A percentile compares a stretch with the other conserved stretches of the same genome.
phyloP scores from a whole-genome alignment of 495 filamentous ascomycete genomes.

The Oidiodendron maius region DNA sequence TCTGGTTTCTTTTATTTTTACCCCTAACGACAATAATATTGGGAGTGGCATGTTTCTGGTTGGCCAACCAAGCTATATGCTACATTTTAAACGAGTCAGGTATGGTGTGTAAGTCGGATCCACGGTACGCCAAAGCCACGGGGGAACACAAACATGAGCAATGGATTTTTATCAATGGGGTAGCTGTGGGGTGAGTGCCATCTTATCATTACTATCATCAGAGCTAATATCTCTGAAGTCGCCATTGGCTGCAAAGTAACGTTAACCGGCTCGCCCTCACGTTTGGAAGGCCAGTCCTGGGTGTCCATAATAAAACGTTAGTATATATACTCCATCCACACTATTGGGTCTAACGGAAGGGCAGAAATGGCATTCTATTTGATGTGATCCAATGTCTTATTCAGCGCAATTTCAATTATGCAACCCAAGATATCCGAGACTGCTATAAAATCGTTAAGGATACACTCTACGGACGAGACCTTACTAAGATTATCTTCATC shows the following conservation, averaged over 20 bases:
- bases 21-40: constrained; percentile 42
- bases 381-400: constrained; percentile 73
- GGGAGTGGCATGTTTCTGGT: constrained; percentile 29
- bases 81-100: constrained; percentile 23
- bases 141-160: constrained; percentile 46
- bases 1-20: constrained; percentile 45
- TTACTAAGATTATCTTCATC: constrained; percentile 70
- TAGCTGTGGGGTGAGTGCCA: constrained; percentile 48
- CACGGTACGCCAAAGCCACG: constrained; percentile 5
- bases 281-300: constrained; percentile 67
- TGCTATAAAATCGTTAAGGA: constrained; percentile 52
- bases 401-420: constrained; percentile 69
- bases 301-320: constrained; percentile 78
- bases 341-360: not conserved
- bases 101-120: constrained; percentile 3
- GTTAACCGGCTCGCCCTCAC: constrained; percentile 66
- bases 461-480: constrained; percentile 47
- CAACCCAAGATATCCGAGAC: constrained; percentile 61
- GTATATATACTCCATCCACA: constrained; percentile 4
- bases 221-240: constrained; percentile 23
- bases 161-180: constrained; percentile 74
- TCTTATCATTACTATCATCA: constrained; percentile 17
- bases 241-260: constrained; percentile 59
- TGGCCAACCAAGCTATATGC: constrained; percentile 44
- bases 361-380: constrained; percentile 55